These are phyloP conservation scores for Cutaneotrichosporon cyanovorans DNA, from an alignment of 1,284 basidiomycete species.

Conservation along the genomic window DNA sequence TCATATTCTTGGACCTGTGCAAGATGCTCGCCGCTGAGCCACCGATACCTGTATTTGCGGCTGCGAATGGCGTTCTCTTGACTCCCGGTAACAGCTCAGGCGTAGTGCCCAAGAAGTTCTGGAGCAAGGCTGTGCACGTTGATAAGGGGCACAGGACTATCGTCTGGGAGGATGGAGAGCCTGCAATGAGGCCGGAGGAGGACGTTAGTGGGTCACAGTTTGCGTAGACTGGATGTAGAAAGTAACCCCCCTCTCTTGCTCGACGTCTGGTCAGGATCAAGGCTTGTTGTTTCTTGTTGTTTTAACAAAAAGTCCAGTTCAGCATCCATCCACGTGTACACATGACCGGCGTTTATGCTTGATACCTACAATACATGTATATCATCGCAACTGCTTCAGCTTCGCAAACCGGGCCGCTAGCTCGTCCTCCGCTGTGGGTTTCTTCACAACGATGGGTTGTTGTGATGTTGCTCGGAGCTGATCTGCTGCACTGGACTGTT, in stretches of 20 bases:
- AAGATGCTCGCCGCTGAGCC: conserved; percentile 21
- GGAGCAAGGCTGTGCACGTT: conserved; percentile 32
- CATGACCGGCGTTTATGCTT: too few relatives aligned
- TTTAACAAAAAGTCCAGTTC: too few relatives aligned
- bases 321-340: too few relatives aligned
- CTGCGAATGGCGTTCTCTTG: conserved; percentile 43
- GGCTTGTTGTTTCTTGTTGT: too few relatives aligned
- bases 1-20: conserved; percentile 41
- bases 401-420: conserved; percentile 38
- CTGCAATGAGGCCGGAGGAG: too few relatives aligned
- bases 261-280: too few relatives aligned
- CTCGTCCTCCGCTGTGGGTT: conserved; percentile 36
- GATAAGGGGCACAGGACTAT: conserved; percentile 20
- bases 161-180: conserved; percentile 34
- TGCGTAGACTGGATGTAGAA: too few relatives aligned
- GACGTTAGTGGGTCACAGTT: too few relatives aligned
- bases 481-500: too few relatives aligned
- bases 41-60: conserved; percentile 37
- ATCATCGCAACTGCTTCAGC: conserved; percentile 31
- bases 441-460: conserved; percentile 15
- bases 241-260: too few relatives aligned
- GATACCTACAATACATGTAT: not conserved
- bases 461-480: too few relatives aligned
- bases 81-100: conserved; percentile 40
- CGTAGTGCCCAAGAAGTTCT: conserved; percentile 26